These are phyloP conservation scores for Termitomyces bulborhizus DNA, from an alignment of 768 basidiomycete species.

Conservation along the genomic window DNA sequence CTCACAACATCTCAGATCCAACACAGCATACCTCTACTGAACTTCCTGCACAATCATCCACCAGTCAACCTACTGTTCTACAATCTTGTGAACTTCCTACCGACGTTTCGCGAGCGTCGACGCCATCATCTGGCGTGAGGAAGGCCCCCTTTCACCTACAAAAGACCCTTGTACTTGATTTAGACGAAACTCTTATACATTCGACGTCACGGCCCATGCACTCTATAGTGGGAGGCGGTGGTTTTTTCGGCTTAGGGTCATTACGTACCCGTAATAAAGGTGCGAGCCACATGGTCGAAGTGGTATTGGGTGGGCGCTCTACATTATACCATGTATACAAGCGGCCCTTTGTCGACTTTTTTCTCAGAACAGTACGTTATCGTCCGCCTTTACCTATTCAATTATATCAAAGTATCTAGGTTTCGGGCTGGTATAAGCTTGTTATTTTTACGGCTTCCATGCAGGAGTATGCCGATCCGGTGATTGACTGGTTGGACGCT, in stretches of 20 bases:
- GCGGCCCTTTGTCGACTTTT: conserved; percentile 94
- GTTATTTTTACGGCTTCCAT: conserved; percentile 99
- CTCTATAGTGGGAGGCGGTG: conserved; percentile 39
- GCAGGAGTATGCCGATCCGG: conserved; percentile 99
- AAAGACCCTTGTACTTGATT: conserved; percentile 94
- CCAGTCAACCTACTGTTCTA: conserved; percentile 5
- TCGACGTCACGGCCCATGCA: conserved; percentile 81
- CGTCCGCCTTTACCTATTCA: background rate
- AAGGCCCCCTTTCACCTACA: conserved; percentile 73
- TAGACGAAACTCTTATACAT: conserved; percentile 98
- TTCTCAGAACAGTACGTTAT: conserved; percentile 70
- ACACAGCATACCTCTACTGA: conserved; percentile 5
- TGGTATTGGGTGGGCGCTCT: conserved; percentile 80
- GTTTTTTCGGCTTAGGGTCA: conserved; percentile 54
- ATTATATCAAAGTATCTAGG: conserved; percentile 43
- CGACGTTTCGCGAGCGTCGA: conserved; percentile 35
- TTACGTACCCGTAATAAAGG: conserved; percentile 55
- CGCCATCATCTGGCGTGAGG: conserved; percentile 44
- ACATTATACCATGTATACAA: conserved; percentile 98
- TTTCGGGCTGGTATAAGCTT: conserved; percentile 96
- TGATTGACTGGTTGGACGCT: conserved; percentile 98
- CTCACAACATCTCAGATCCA: conserved; percentile 6
- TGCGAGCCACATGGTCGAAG: conserved; percentile 87
- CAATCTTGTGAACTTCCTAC: conserved; percentile 16
- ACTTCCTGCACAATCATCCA: conserved; percentile 12